Evolutionary conservation across 2,329 filamentous ascomycete species (phyloP), one percentile per base, ranked within the genome.

Genomic region (Stemphylium lycopersici): DNA sequence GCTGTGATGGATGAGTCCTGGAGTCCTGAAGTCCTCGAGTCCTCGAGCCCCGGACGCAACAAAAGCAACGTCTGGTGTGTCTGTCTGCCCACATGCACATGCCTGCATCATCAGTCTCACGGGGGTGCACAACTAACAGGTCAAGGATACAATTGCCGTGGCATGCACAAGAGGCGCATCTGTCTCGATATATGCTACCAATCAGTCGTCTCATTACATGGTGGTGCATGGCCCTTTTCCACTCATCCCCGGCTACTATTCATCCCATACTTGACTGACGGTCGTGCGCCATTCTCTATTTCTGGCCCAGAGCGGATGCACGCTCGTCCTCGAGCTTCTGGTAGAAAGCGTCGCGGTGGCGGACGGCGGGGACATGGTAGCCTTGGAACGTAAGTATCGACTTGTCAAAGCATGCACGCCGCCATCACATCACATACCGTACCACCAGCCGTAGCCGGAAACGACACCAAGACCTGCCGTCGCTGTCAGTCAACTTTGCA

Each of bases 381-480:
- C 85, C 84, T 86, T 64, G 16, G 34, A 31, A n/a, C 41, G 46
- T 59, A 45, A 59, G 56, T 22, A 41, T 26, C 16, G n/a, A 37
- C 10, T 29, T 11, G 18, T 29, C 0, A 41, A 41, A 24, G 3
- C 36, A 6, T 12, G 39, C 15, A 26, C 41, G 43, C 43, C 41
- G 26, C 44, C 10, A 15, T 34, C 29, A 44, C 26, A 55, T 68
- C 70, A 81, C 79, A 61, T 80, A 81, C 78, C 85, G 79, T 88
- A 88, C 86, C 86, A 88, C 80, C 82, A 89, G 72, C 83, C 80
- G 77, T 87, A 88, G 66, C 85, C 86, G 74, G 80, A 80, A 64
- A 84, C 79, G 63, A 82, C 80, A 68, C 85, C 85, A 73, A 88
- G 83, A 76, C 85, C 84, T 87, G 62, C 42, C 37, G 42, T 40